Evolutionary conservation across 345 rosid genomes (phyloP).

Genomic region (Abelmoschus esculentus): DNA sequence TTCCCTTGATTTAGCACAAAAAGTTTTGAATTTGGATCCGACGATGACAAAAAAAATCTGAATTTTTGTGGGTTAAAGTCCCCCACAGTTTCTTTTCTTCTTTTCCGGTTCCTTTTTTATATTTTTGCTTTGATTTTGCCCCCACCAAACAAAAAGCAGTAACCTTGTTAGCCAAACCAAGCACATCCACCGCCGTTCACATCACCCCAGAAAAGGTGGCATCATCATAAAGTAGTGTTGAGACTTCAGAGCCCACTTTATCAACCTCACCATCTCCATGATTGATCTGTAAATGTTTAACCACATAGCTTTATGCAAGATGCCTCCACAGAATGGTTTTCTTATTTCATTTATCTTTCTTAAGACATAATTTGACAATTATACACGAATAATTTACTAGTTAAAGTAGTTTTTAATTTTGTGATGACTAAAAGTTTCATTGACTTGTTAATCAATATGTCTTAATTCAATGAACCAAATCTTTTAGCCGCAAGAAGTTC

Average conservation of each 20-base stretch:
- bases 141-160: conserved; percentile 11
- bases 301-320: too few species aligned
- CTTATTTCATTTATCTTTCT: too few species aligned
- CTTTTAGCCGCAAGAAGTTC: background rate
- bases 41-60: conserved; percentile 8
- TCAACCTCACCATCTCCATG: background rate
- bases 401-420: background rate
- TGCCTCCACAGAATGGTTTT: too few species aligned
- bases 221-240: background rate
- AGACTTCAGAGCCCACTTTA: background rate
- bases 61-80: conserved; percentile 19
- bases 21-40: too few species aligned
- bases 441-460: background rate
- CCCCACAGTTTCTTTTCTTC: background rate
- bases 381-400: background rate
- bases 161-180: conserved; percentile 5
- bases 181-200: conserved; percentile 5
- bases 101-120: background rate
- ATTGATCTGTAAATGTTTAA: background rate
- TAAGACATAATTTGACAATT: background rate
- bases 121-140: background rate
- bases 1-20: too few species aligned
- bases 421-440: background rate
- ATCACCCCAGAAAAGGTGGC: conserved; percentile 3
- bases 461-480: conserved; percentile 4